phyloP scores from a whole-genome alignment of 2,329 filamentous ascomycete species.

The Alternaria solani region DNA sequence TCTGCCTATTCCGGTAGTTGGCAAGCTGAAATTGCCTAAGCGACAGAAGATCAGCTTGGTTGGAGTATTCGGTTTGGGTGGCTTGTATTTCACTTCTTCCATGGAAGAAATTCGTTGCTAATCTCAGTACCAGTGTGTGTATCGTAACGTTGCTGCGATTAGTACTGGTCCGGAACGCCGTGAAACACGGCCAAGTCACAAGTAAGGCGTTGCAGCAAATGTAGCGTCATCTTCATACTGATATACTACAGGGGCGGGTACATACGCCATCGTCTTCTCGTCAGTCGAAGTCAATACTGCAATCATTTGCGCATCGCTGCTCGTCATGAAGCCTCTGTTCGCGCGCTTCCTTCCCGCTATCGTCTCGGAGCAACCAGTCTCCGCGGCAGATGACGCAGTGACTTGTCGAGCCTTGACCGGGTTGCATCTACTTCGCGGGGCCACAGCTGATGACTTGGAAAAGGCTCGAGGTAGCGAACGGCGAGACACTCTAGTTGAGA shows the following conservation, averaged over 20 bases:
- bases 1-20: conserved; percentile 41
- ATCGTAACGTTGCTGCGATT: conserved; percentile 41
- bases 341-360: conserved; percentile 46
- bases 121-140: conserved; percentile 32
- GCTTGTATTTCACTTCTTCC: conserved; percentile 38
- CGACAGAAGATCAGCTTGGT: conserved; percentile 46
- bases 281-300: conserved; percentile 55
- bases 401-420: conserved; percentile 25
- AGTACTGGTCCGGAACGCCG: conserved; percentile 32
- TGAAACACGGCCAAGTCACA: conserved; percentile 27
- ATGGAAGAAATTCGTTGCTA: neutral
- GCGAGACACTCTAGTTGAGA: conserved; percentile 9
- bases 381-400: conserved; percentile 25
- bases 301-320: conserved; percentile 55
- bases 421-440: conserved; percentile 12
- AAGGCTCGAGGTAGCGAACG: conserved; percentile 8
- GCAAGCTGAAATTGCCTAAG: conserved; percentile 39
- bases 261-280: conserved; percentile 53
- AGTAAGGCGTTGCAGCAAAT: conserved; percentile 25
- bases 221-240: neutral
- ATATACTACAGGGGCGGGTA: conserved; percentile 43
- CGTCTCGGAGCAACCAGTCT: conserved; percentile 25
- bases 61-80: conserved; percentile 49
- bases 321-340: conserved; percentile 55
- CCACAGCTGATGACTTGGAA: conserved; percentile 16